phyloP scores from a whole-genome alignment of 2,329 filamentous ascomycete species.

The Emergomyces pasteurianus region DNA sequence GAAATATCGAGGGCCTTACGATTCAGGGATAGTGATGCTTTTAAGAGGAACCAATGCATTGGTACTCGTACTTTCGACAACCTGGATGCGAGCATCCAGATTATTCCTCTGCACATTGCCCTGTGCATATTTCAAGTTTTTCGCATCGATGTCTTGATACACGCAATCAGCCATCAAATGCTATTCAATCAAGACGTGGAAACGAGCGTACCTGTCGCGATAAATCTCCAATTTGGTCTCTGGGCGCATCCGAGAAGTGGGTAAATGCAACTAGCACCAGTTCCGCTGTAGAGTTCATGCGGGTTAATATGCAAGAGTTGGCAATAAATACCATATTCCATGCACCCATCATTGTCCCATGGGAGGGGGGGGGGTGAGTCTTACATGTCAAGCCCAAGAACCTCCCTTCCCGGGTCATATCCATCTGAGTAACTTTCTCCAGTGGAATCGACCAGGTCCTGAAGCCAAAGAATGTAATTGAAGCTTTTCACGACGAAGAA shows the following conservation, averaged over 20 bases:
- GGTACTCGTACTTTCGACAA: conserved; percentile 44
- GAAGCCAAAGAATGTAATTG: conserved; percentile 86
- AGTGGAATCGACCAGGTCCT: conserved; percentile 64
- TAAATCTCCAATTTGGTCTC: conserved; percentile 58
- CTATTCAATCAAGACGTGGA: neutral
- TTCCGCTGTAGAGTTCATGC: conserved; percentile 44
- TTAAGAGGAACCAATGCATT: conserved; percentile 51
- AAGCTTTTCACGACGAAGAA: conserved; percentile 43
- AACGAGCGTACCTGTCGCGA: conserved; percentile 46
- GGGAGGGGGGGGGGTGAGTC: neutral
- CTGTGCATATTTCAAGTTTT: conserved; percentile 54
- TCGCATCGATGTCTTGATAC: conserved; percentile 58
- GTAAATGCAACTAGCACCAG: conserved; percentile 85
- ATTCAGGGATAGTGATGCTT: conserved; percentile 9
- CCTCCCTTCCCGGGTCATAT: conserved; percentile 43
- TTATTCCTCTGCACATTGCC: conserved; percentile 57
- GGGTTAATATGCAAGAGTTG: conserved; percentile 5
- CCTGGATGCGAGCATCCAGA: conserved; percentile 50
- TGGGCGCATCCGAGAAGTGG: conserved; percentile 64
- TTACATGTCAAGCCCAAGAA: conserved; percentile 65
- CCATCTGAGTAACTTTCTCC: conserved; percentile 34
- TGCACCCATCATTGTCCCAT: neutral
- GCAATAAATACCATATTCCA: neutral
- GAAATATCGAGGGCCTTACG: conserved; percentile 4
- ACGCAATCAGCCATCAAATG: too few species aligned